phyloP scores from a whole-genome alignment of 768 basidiomycete genomes.

The Lentinus tigrinus region DNA sequence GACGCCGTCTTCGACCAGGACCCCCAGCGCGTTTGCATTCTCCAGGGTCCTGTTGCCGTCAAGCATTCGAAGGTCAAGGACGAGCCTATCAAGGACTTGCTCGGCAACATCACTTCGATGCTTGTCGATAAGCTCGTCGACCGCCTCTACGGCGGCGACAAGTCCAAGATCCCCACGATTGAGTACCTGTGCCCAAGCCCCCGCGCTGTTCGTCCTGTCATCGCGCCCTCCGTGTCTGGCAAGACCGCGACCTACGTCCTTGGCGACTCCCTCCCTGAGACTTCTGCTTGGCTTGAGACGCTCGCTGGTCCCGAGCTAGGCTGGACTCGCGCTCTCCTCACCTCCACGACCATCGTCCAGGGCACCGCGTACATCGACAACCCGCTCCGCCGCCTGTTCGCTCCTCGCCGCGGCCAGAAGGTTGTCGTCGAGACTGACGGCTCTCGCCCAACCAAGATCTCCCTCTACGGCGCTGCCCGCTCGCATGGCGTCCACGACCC shows the following conservation, averaged over 20 bases:
- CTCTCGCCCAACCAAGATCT: conserved; percentile 55
- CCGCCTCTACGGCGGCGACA: conserved; percentile 75
- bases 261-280: conserved; percentile 52
- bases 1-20: conserved; percentile 99
- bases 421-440: conserved; percentile 54
- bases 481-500: conserved; percentile 72
- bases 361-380: conserved; percentile 86
- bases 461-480: conserved; percentile 75
- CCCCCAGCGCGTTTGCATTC: conserved; percentile 95
- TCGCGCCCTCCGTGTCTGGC: conserved; percentile 40
- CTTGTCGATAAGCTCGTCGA: conserved; percentile 81
- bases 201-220: conserved; percentile 36
- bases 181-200: conserved; percentile 71
- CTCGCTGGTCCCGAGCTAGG: conserved; percentile 78
- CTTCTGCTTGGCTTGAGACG: conserved; percentile 76
- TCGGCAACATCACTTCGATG: conserved; percentile 80
- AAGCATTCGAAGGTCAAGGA: conserved; percentile 87
- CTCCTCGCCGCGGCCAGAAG: conserved; percentile 77
- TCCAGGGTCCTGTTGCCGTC: conserved; percentile 94
- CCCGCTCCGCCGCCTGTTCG: conserved; percentile 82
- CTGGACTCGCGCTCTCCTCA: conserved; percentile 87
- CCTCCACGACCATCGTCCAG: conserved; percentile 82
- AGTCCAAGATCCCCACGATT: conserved; percentile 67
- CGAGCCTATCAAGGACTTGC: conserved; percentile 89
- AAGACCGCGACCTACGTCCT: conserved; percentile 51